Percentiles rank a stretch among this genome's conserved stretches.
Conservation (phyloP, 2,329 filamentous ascomycete species). For the Aspergillus udagawae region DNA sequence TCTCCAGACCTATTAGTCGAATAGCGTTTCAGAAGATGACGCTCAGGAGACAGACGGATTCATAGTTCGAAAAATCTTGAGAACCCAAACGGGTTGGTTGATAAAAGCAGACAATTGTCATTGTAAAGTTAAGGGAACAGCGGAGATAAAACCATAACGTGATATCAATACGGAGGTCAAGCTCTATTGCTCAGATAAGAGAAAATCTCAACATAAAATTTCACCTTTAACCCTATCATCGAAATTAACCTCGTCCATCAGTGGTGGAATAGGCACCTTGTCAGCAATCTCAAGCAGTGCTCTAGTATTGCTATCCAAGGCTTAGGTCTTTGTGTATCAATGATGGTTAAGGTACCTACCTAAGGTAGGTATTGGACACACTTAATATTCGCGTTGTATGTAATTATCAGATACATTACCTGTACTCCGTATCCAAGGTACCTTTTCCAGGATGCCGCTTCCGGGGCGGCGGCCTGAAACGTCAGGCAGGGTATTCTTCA, state of each 20-base stretch:
- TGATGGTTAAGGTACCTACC: background rate
- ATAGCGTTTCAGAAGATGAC: background rate
- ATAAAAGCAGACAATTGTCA: background rate
- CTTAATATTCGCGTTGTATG: background rate
- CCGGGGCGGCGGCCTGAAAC: background rate
- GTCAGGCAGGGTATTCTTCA: background rate
- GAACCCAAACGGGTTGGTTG: background rate
- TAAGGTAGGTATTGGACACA: too few species aligned
- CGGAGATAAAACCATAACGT: background rate
- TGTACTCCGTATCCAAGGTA: background rate
- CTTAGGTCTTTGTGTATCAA: background rate
- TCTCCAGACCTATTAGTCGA: background rate
- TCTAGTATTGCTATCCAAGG: background rate
- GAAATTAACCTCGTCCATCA: background rate
- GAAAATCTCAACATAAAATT: background rate
- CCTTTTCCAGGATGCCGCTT: background rate
- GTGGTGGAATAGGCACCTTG: background rate
- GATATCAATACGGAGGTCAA: background rate
- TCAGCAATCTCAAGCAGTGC: background rate
- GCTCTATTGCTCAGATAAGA: background rate
- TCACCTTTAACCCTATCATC: background rate
- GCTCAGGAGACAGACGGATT: background rate
- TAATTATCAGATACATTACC: background rate
- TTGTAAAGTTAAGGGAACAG: background rate
- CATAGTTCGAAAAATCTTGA: background rate